Percentiles rank a stretch among this genome's conserved stretches.
Conservation (phyloP, 1,284 basidiomycete genomes). For the Taiwanofungus camphoratus region DNA sequence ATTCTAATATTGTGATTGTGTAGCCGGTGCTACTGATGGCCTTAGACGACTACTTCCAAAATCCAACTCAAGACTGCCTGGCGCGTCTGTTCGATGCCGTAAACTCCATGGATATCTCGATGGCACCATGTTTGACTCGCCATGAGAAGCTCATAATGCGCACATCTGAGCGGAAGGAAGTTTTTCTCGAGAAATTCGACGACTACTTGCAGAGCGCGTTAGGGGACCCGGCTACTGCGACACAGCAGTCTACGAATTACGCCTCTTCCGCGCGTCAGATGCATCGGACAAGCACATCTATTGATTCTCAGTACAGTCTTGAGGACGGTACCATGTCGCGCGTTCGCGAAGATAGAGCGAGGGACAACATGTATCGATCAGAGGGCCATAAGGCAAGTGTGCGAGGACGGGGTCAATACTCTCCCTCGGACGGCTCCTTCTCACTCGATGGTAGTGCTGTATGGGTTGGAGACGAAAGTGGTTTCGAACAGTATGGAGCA, state of each 20-base stretch:
- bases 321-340: slow-evolving; percentile 56
- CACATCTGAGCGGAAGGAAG: slow-evolving; percentile 83
- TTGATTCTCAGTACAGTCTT: slow-evolving; percentile 59
- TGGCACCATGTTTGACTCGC: slow-evolving; percentile 72
- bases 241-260: slow-evolving; percentile 14
- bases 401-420: slow-evolving; percentile 32
- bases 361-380: slow-evolving; percentile 9
- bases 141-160: slow-evolving; percentile 88
- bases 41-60: slow-evolving; percentile 90
- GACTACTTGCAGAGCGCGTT: slow-evolving; percentile 21
- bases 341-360: slow-evolving; percentile 32
- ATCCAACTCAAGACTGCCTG: slow-evolving; percentile 85
- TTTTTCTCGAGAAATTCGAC: slow-evolving; percentile 81
- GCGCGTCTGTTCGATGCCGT: slow-evolving; percentile 88
- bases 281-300: slow-evolving; percentile 50
- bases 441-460: slow-evolving; percentile 71
- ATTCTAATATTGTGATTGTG: too few relatives aligned
- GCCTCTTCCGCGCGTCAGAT: slow-evolving; percentile 9
- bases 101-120: slow-evolving; percentile 85
- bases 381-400: slow-evolving; percentile 33
- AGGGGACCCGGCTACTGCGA: slow-evolving; percentile 17
- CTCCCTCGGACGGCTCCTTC: slow-evolving; percentile 66
- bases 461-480: slow-evolving; percentile 72
- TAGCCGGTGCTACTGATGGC: slow-evolving; percentile 92
- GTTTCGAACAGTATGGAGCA: slow-evolving; percentile 27